Evolutionary conservation across 208 protist species (phyloP), one percentile per base, ranked within the genome.

Genomic region (Trypanosoma avium): DNA sequence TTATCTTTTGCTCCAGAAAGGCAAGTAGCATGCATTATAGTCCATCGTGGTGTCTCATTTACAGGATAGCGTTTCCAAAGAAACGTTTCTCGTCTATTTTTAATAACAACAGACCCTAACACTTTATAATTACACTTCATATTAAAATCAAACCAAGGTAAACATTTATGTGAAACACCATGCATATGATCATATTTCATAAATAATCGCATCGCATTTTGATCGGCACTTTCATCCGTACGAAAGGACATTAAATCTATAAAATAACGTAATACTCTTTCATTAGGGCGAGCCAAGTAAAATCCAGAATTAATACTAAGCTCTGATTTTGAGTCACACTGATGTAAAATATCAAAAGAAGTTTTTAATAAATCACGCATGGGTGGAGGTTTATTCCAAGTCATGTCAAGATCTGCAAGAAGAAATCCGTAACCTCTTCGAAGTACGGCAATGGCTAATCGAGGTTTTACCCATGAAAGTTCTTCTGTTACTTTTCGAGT

Each of bases 111-210:
- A 12, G 71, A 73, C 5, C 43, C 12, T 7, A 40, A 8, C 15
- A 61, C 45, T n/a, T 77, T 77, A 50, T 77, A 77, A 60, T 77
- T 73, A 49, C 71, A 77, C 35, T 77, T 77, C 71, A 77, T 77
- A 46, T 73, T 72, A 38, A 71, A 77, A 12, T 52, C 36, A 53
- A 40, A 72, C 5, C 27, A 3, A 4, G 57, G 65, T 4, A 77
- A 40, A 56, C 71, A 77, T 5, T 17, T 27, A 9, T 61, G 59
- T 26, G 71, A 77, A 17, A 69, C 57, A 49, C 55, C 65, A 45
- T 72, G 55, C 2, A 61, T 48, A 35, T 77, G 71, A 35, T 73
- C 66, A 60, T 77, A 77, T 17, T 57, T 61, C 49, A 62, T 48
- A 5, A 69, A 63, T 26, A 77, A 56, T n/a, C 70, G 61, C 59